Conservation (phyloP, 805 yeast species). For the Jamesozyma rosinii region DNA sequence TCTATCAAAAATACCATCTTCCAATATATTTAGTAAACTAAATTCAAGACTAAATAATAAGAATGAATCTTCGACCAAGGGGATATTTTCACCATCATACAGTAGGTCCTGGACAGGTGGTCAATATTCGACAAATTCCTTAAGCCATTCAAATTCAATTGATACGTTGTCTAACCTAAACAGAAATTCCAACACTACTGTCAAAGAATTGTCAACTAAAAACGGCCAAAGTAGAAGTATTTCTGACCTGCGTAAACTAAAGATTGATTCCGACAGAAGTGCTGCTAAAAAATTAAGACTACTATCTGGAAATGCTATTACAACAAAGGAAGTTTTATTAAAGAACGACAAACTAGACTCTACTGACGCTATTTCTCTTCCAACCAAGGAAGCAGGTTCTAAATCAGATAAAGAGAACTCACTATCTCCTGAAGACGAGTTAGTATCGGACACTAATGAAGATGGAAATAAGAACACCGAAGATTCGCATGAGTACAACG, state of each 20-base stretch:
- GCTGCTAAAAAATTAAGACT: slow-evolving; percentile 37
- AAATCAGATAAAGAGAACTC: neutral
- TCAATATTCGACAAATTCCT: neutral
- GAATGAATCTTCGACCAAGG: slow-evolving; percentile 28
- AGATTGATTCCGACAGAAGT: slow-evolving; percentile 35
- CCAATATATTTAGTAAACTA: slow-evolving; percentile 31
- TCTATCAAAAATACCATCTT: slow-evolving; percentile 12
- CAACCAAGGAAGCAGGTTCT: neutral
- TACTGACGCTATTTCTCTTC: neutral
- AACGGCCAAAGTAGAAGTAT: slow-evolving; percentile 13
- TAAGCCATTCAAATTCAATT: neutral
- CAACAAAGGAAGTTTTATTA: slow-evolving; percentile 12
- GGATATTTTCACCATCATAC: slow-evolving; percentile 31
- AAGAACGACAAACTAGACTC: slow-evolving; percentile 5
- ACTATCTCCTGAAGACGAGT: neutral
- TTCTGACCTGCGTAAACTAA: slow-evolving; percentile 30
- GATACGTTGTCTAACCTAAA: neutral
- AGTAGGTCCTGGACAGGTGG: slow-evolving; percentile 9
- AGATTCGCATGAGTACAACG: neutral
- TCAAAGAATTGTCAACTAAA: slow-evolving; percentile 6
- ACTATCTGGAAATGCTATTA: slow-evolving; percentile 21
- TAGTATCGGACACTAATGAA: neutral
- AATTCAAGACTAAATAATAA: slow-evolving; percentile 28
- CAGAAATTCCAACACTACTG: neutral
- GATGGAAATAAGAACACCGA: neutral